Conservation (phyloP, 495 filamentous ascomycete genomes). For the Talaromyces thailandensis region DNA sequence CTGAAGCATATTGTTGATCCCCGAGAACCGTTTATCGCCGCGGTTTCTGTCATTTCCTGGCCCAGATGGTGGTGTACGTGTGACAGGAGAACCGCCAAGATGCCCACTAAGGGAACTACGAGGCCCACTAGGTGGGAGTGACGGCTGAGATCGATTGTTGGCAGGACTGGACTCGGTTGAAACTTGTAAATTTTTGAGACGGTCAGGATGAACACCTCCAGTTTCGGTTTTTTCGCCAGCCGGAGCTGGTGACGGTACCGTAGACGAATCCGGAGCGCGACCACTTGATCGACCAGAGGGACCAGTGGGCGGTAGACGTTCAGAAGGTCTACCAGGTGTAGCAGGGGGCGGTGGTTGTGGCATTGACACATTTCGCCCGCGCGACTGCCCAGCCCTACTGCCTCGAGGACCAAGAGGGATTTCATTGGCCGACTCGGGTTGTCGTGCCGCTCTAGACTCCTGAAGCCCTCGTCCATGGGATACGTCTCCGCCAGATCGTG, state of each 20-base stretch:
- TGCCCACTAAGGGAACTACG: constrained; percentile 17
- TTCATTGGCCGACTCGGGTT: constrained; percentile 44
- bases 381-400: constrained; percentile 23
- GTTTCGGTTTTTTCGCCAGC: constrained; percentile 17
- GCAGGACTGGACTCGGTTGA: constrained; percentile 14
- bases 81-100: constrained; percentile 13
- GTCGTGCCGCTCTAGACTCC: constrained; percentile 21
- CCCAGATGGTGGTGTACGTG: constrained; percentile 19
- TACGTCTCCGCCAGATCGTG: constrained; percentile 28
- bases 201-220: constrained; percentile 41
- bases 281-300: constrained; percentile 24
- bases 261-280: constrained; percentile 10
- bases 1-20: constrained; percentile 36
- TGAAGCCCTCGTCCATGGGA: constrained; percentile 49
- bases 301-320: constrained; percentile 30
- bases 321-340: constrained; percentile 18
- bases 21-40: constrained; percentile 34
- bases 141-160: constrained; percentile 13
- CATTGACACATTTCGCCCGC: constrained; percentile 24
- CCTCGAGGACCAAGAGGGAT: constrained; percentile 67
- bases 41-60: constrained; percentile 29
- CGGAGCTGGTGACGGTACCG: constrained; percentile 12
- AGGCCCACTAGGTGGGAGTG: constrained; percentile 31
- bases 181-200: constrained; percentile 27
- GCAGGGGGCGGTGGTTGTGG: constrained; percentile 12